Percentiles rank a stretch among this genome's conserved stretches.
Conservation (phyloP, 768 basidiomycete species). For the Crucibulum laeve region DNA sequence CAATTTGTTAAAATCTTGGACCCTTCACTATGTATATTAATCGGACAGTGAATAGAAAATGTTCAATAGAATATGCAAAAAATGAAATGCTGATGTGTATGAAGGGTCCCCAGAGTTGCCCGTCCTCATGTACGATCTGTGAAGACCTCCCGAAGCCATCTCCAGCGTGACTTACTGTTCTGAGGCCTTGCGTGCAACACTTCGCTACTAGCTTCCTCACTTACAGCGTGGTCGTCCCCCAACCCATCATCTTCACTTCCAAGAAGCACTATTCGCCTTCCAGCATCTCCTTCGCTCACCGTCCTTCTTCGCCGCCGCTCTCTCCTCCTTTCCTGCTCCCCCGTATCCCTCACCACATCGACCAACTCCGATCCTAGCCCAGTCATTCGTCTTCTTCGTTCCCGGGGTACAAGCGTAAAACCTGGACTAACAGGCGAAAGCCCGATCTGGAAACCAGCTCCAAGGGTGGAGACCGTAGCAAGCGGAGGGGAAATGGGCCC, state of each 20-base stretch:
- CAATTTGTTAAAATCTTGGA: too few relatives aligned
- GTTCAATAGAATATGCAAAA: too few relatives aligned
- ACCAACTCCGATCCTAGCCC: constrained; percentile 24
- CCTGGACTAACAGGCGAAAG: constrained; percentile 73
- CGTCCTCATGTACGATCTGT: neutral
- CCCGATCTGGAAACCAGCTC: constrained; percentile 68
- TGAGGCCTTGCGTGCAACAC: neutral
- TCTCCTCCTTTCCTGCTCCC: constrained; percentile 8
- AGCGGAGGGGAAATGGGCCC: constrained; percentile 24
- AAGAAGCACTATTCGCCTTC: constrained; percentile 9
- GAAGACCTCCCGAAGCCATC: constrained; percentile 21
- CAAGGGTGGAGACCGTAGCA: constrained; percentile 32
- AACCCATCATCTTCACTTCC: constrained; percentile 4
- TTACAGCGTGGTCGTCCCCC: constrained; percentile 4
- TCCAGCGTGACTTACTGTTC: constrained; percentile 15
- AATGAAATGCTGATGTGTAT: too few relatives aligned
- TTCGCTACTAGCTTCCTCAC: constrained; percentile 7
- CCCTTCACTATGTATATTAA: too few relatives aligned
- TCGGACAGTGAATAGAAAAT: too few relatives aligned
- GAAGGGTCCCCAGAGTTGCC: too few relatives aligned
- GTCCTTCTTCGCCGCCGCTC: constrained; percentile 35
- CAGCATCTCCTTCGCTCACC: constrained; percentile 50
- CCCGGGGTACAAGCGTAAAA: constrained; percentile 61
- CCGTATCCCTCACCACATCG: constrained; percentile 23
- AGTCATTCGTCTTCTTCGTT: constrained; percentile 21